Evolutionary conservation across 306 rosid species (phyloP), one percentile per base, ranked within the genome.

Genomic region (Ochetophila trinervis): DNA sequence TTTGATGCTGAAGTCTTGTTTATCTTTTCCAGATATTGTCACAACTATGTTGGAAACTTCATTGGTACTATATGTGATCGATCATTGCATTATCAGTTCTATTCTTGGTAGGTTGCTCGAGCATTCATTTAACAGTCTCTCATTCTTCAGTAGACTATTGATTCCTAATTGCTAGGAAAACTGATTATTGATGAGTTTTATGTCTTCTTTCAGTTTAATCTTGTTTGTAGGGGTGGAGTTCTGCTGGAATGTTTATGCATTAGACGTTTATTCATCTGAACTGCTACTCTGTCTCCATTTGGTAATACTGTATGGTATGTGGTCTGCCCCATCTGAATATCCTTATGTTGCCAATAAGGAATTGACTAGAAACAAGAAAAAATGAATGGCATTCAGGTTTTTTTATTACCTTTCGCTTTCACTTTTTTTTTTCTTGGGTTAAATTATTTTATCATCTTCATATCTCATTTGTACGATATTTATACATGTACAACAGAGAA

Each of bases 41-140:
- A 90, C 97, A 13, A 86, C 91, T 21, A 86, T 94, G 97, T 88
- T 21, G 96, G 97, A 69, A 94, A 94, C 76, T 90, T 94, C 95
- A 82, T 94, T 13, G 97, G 99, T 62, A 82, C 88, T 72, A 8
- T 88, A 51, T 94, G 97, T 68, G 99, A 97, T 32, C 86, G 97
- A 63, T 88, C 97, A 0, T 76, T 94, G 84, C 97, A 90, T 70
- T 94, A 94, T 86, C 99, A 94, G 74, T 94, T 94, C 78, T 88
- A 88, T 81, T 86, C 88, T 5, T 94, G 99, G 99, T 93, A 63
- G 20, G 76, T 65, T 53, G n/a, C 69, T 30, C 42, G 6, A 16
- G 3, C 53, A 3, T 47, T 40, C 19, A 27, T 23, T 35, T 24
- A 1, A 47, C 7, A 53, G 35, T 30, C 36, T 19, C n/a, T 30